Conservation (phyloP, 2,329 filamentous ascomycete genomes). For the Balansia obtecta region DNA sequence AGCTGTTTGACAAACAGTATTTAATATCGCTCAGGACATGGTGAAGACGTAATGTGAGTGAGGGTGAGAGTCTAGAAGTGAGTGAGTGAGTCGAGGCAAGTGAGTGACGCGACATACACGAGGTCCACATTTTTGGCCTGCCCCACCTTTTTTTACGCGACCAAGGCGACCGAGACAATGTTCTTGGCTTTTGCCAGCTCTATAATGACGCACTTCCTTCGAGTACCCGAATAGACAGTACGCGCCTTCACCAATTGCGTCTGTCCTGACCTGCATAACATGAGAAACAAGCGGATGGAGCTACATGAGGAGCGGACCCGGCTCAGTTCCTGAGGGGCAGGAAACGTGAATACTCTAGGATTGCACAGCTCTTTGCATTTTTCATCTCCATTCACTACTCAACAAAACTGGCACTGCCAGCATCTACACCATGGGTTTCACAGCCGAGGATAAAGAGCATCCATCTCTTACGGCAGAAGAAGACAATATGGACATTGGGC, state of each 20-base stretch:
- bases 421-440: neutral
- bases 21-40: too few relatives aligned
- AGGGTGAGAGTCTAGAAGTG: neutral
- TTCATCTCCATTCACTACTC: neutral
- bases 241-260: neutral
- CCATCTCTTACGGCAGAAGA: conserved; percentile 4
- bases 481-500: conserved; percentile 1
- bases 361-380: too few relatives aligned
- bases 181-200: neutral
- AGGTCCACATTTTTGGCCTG: neutral
- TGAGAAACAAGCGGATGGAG: neutral
- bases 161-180: neutral
- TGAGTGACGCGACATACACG: neutral
- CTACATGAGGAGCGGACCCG: neutral
- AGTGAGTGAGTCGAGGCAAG: too few relatives aligned
- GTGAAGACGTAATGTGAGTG: neutral
- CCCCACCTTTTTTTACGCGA: neutral
- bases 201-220: neutral
- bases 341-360: neutral
- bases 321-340: neutral
- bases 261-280: neutral
- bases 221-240: too few relatives aligned
- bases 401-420: too few relatives aligned
- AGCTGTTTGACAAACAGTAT: too few relatives aligned
- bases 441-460: neutral